Conservation (phyloP, 345 rosid species). For the Pistacia integerrima region DNA sequence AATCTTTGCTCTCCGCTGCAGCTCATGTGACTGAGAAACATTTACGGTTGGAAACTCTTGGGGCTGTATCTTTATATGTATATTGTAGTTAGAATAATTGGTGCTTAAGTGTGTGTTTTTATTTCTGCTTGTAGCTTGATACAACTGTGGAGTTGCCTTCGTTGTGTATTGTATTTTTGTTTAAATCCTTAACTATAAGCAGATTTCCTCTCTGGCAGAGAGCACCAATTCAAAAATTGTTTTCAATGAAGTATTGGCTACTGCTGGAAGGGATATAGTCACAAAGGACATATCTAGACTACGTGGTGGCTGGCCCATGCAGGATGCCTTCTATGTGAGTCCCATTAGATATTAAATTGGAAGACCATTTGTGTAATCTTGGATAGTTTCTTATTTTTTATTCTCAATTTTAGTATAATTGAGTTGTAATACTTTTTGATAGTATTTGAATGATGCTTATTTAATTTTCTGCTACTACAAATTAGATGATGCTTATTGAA, state of each 20-base stretch:
- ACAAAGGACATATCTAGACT: constrained; percentile 95
- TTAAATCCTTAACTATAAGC: constrained; percentile 46
- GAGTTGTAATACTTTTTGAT: neutral
- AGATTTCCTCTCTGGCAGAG: constrained; percentile 88
- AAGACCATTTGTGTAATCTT: constrained; percentile 1
- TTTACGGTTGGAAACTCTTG: constrained; percentile 84
- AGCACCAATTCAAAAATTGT: constrained; percentile 71
- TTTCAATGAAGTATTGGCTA: constrained; percentile 77
- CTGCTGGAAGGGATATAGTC: constrained; percentile 85
- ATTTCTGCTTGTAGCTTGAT: constrained; percentile 9
- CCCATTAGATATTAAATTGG: constrained; percentile 13
- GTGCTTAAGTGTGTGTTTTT: neutral
- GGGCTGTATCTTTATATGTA: constrained; percentile 74
- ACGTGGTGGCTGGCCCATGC: constrained; percentile 99
- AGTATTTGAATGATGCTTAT: neutral
- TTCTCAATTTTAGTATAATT: neutral
- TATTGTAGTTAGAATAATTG: constrained; percentile 9
- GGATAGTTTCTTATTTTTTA: neutral
- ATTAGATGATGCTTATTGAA: neutral
- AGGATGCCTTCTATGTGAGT: constrained; percentile 90
- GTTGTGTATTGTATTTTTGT: neutral
- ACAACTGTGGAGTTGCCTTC: constrained; percentile 10
- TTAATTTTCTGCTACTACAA: neutral
- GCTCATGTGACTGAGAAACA: constrained; percentile 85
- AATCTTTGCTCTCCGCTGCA: constrained; percentile 83